These are phyloP conservation scores for Globisporangium iwayamae DNA, from an alignment of 352 stramenopile genomes.

Conservation along the genomic window DNA sequence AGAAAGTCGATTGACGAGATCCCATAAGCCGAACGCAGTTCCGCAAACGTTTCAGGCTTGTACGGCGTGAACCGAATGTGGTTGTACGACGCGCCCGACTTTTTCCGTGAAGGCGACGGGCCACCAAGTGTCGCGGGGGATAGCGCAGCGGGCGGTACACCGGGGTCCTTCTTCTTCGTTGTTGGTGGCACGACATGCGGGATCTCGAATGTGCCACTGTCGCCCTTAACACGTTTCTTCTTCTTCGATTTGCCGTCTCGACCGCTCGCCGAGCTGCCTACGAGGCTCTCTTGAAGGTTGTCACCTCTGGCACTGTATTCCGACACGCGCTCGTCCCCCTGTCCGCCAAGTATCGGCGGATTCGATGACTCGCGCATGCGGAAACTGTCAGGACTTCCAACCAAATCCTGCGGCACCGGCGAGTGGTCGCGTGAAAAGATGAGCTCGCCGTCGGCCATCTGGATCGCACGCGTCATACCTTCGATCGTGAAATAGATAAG, in stretches of 20 bases:
- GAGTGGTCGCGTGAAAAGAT: constrained; percentile 39
- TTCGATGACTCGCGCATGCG: not conserved
- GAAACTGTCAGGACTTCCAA: constrained; percentile 10
- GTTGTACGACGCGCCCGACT: constrained; percentile 27
- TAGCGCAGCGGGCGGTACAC: not conserved
- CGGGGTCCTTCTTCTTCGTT: not conserved
- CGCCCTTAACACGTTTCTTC: constrained; percentile 11
- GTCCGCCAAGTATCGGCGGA: not conserved
- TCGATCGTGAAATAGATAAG: constrained; percentile 90
- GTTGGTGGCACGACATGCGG: not conserved
- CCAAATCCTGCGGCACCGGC: constrained; percentile 36
- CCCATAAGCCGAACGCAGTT: constrained; percentile 65
- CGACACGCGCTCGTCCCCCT: not conserved
- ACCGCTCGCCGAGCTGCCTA: not conserved
- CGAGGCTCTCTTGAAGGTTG: not conserved
- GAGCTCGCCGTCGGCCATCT: constrained; percentile 65
- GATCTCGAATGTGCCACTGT: constrained; percentile 20
- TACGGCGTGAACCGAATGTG: constrained; percentile 78
- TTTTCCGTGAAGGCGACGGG: constrained; percentile 2
- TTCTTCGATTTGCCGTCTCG: constrained; percentile 5
- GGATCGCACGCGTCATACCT: constrained; percentile 76
- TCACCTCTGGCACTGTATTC: not conserved
- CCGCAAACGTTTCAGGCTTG: constrained; percentile 62
- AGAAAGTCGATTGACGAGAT: constrained; percentile 68
- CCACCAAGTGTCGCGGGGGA: constrained; percentile 3